Evolutionary conservation across 805 yeast genomes (phyloP), one percentile per base, ranked within the genome.

Genomic region (Saccharomycopsis vini): DNA sequence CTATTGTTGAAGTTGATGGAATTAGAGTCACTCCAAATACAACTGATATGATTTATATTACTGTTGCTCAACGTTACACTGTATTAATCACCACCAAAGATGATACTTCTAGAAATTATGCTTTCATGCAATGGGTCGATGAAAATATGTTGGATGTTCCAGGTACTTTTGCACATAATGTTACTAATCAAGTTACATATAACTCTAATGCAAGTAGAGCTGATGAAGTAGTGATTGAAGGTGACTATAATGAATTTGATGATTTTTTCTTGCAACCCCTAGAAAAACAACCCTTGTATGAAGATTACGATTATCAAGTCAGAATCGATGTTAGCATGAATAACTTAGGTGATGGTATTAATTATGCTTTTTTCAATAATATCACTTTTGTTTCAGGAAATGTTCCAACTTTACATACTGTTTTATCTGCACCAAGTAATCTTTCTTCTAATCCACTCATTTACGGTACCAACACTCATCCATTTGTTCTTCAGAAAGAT

Each of bases 311-410:
- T 59, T 69, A 72, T 52, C 68, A 69, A 45, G 71, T 88, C 55
- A 70, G 75, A n/a, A 67, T 92, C 42, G 78, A 77, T 54, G 89
- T 92, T 46, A 60, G 63, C 22, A 88, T 92, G 97, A 80, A 81
- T 61, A 85, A 86, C 69, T 71, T 92, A 63, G 73, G 71, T 39
- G 69, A 87, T 62, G 98, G 98, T 68, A 71, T 81, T 50, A 88
- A 88, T 68, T 92, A 92, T 60, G 97, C 97, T n/a, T 83, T 90
- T 67, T 87, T 90, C 81, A 89, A 90, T 71, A 81, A 86, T 60
- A 69, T 84, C 57, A 74, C 95, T 20, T 92, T 75, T 64, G 68
- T 74, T 29, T 61, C 74, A 31, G 95, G 97, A 51, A 81, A 77
- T 63, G 95, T 90, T 13, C 98, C 98, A 40, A 67, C 89, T 4